Evolutionary conservation across 805 yeast genomes (phyloP).

Genomic region (Starmerella sp.): DNA sequence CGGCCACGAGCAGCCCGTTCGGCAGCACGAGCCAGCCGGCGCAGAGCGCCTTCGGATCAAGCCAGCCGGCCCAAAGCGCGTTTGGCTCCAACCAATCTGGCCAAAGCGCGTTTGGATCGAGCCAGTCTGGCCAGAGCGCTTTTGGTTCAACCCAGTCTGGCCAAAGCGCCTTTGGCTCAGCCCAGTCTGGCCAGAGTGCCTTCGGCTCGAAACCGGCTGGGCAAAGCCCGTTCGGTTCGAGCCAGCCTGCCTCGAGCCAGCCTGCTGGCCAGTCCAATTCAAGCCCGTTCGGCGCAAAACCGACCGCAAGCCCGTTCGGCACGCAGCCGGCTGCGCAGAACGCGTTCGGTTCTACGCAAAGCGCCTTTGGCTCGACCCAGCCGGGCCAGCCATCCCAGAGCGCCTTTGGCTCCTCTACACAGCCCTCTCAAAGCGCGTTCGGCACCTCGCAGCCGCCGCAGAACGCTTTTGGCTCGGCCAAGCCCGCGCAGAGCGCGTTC

Average conservation of each 20-base stretch:
- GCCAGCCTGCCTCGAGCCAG: too few relatives aligned
- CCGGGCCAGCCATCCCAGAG: not conserved
- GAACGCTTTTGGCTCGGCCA: not conserved
- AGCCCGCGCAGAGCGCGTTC: not conserved
- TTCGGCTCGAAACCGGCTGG: too few relatives aligned
- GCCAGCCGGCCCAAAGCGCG: not conserved
- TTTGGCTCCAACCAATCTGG: not conserved
- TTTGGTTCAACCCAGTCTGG: too few relatives aligned
- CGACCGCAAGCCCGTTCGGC: too few relatives aligned
- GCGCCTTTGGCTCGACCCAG: not conserved
- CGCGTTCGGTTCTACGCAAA: not conserved
- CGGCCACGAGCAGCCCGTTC: not conserved
- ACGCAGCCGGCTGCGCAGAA: not conserved
- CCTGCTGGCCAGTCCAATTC: too few relatives aligned
- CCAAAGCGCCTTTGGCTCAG: too few relatives aligned
- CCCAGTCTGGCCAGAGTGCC: too few relatives aligned
- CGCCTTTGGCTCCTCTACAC: not conserved
- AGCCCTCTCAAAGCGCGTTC: not conserved
- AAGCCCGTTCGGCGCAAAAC: too few relatives aligned
- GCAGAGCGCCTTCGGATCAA: not conserved
- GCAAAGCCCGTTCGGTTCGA: too few relatives aligned
- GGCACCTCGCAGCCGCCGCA: not conserved
- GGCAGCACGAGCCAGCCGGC: not conserved
- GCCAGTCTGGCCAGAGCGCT: not conserved
- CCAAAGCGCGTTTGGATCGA: not conserved